A percentile compares a stretch with the other conserved stretches of the same genome.
These are phyloP conservation scores for Pogostemon cablin DNA, from an alignment of 257 asterid species.

Conservation along the genomic window DNA sequence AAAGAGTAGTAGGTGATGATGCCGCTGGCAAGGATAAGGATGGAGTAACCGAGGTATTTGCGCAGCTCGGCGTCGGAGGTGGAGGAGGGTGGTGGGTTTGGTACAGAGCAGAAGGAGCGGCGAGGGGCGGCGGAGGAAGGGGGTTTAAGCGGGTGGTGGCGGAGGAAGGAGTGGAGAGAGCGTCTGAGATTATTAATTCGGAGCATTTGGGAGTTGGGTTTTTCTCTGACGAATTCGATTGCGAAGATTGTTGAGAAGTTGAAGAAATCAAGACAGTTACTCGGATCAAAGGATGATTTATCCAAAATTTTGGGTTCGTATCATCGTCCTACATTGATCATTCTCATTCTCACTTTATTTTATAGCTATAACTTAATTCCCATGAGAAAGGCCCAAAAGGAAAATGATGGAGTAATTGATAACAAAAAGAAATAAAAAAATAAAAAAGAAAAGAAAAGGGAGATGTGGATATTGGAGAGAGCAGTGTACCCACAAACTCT, in stretches of 20 bases:
- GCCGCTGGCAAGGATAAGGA: constrained; percentile 81
- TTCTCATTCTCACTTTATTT: no score
- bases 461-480: constrained; percentile 36
- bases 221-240: constrained; percentile 21
- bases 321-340: background rate
- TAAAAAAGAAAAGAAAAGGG: background rate
- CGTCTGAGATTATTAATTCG: constrained; percentile 48
- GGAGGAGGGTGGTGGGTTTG: constrained; percentile 51
- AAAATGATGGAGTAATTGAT: no score
- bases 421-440: background rate
- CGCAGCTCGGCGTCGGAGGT: constrained; percentile 79
- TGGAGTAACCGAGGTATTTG: constrained; percentile 76
- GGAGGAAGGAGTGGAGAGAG: constrained; percentile 50
- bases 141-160: constrained; percentile 32
- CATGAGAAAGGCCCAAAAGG: no score
- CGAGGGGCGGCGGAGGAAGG: constrained; percentile 31
- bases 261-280: constrained; percentile 18
- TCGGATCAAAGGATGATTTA: constrained; percentile 4
- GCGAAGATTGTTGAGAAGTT: background rate
- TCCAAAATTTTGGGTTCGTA: background rate
- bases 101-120: constrained; percentile 46
- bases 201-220: constrained; percentile 58
- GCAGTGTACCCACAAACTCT: constrained; percentile 41
- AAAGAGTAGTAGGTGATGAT: constrained; percentile 89
- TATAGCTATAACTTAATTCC: no score